These are phyloP conservation scores for Colletotrichum chrysophilum DNA, from an alignment of 2,329 filamentous ascomycete genomes.

Conservation along the genomic window DNA sequence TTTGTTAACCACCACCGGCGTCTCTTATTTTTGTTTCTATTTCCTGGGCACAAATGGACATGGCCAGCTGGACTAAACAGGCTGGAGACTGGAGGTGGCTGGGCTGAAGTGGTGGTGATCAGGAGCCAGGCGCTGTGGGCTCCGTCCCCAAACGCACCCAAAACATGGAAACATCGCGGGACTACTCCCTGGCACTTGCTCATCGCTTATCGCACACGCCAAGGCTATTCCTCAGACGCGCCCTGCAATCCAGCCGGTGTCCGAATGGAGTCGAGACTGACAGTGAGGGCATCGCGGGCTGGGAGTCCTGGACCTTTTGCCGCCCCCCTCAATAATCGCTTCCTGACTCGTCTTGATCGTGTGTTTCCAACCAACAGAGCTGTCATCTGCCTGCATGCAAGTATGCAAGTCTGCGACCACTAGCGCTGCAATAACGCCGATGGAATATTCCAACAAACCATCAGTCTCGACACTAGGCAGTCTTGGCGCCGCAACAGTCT, in stretches of 20 bases:
- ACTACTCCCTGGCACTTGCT: not conserved
- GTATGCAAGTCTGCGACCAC: not conserved
- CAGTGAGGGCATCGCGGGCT: not conserved
- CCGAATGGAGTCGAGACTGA: not conserved
- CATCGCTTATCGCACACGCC: conserved; percentile 14
- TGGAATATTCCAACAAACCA: not conserved
- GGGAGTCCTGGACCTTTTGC: not conserved
- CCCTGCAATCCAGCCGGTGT: not conserved
- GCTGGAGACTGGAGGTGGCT: not conserved
- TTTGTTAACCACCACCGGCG: not conserved
- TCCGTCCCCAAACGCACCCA: conserved; percentile 7
- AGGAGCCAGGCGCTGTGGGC: not conserved
- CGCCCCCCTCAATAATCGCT: not conserved
- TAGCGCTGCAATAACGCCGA: not conserved
- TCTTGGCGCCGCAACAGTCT: conserved; percentile 2
- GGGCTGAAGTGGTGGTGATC: not conserved
- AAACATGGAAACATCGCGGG: conserved; percentile 18
- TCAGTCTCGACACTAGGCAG: not conserved
- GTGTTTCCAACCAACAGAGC: not conserved
- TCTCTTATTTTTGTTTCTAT: not conserved
- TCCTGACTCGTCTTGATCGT: conserved; percentile 5
- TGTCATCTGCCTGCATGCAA: not conserved
- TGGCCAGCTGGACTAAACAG: not conserved
- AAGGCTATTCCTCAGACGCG: conserved; percentile 12
- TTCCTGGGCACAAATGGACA: not conserved